phyloP scores from a whole-genome alignment of 768 basidiomycete genomes.

The Ephemerocybe angulata region DNA sequence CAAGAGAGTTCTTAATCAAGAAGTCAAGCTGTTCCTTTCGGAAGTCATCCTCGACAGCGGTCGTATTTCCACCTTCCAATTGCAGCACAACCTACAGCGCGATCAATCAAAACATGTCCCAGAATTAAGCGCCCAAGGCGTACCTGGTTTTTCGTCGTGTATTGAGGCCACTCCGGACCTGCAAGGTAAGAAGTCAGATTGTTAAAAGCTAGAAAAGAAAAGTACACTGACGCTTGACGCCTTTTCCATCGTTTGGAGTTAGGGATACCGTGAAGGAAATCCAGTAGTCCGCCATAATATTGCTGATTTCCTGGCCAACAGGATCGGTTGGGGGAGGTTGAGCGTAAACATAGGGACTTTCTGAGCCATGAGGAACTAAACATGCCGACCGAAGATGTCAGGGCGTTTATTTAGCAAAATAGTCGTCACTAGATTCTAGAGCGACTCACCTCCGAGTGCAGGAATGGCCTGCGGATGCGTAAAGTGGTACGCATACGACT shows the following conservation, averaged over 20 bases:
- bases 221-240: constrained; percentile 25
- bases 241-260: constrained; percentile 37
- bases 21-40: constrained; percentile 34
- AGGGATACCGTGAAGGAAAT: constrained; percentile 37
- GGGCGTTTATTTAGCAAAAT: too few relatives aligned
- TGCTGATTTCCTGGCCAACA: constrained; percentile 23
- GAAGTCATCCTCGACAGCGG: constrained; percentile 35
- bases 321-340: constrained; percentile 18
- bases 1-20: constrained; percentile 28
- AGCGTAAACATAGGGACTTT: constrained; percentile 35
- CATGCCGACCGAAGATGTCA: not conserved
- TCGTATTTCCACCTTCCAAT: constrained; percentile 32
- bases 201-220: not conserved
- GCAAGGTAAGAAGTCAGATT: not conserved
- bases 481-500: too few relatives aligned
- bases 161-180: constrained; percentile 31
- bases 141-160: constrained; percentile 15
- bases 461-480: not conserved
- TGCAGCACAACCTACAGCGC: constrained; percentile 16
- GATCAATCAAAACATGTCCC: constrained; percentile 9
- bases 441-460: constrained; percentile 25
- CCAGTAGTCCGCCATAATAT: constrained; percentile 41
- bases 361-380: constrained; percentile 30
- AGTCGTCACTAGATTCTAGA: not conserved
- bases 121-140: not conserved